These are phyloP conservation scores for Alternaria conjuncta DNA, from an alignment of 2,329 filamentous ascomycete species.

Conservation along the genomic window DNA sequence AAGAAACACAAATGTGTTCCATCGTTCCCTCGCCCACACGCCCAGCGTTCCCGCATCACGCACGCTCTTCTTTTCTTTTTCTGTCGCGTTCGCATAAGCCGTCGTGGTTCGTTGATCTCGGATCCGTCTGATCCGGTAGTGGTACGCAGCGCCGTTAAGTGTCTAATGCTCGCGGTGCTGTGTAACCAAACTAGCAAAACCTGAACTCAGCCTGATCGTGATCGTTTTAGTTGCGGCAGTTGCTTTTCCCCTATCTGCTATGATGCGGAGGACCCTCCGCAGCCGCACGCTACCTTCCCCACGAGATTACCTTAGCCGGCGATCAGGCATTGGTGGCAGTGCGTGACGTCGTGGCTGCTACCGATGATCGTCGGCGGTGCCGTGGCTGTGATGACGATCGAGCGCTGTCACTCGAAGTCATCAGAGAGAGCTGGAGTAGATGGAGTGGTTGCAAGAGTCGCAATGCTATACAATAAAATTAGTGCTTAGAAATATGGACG, in stretches of 20 bases:
- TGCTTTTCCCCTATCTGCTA: neutral
- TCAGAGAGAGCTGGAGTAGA: neutral
- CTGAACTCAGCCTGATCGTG: neutral
- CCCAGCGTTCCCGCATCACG: neutral
- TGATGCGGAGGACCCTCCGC: neutral
- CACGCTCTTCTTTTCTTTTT: neutral
- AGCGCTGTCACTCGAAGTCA: neutral
- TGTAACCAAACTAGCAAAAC: neutral
- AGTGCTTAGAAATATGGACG: neutral
- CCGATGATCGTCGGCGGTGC: neutral
- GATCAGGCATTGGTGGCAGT: neutral
- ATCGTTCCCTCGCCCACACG: neutral
- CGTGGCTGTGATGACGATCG: neutral
- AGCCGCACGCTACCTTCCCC: neutral
- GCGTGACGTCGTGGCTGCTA: neutral
- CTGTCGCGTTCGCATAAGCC: neutral
- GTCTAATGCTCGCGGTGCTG: slow-evolving; percentile 1
- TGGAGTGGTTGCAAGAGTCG: neutral
- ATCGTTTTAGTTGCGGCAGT: neutral
- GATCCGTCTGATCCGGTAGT: neutral
- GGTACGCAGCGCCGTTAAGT: neutral
- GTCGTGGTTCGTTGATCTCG: neutral
- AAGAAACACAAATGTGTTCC: neutral
- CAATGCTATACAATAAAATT: neutral
- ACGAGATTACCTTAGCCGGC: neutral